Evolutionary conservation across 768 basidiomycete genomes (phyloP).

Genomic region (Dendrothele bispora): DNA sequence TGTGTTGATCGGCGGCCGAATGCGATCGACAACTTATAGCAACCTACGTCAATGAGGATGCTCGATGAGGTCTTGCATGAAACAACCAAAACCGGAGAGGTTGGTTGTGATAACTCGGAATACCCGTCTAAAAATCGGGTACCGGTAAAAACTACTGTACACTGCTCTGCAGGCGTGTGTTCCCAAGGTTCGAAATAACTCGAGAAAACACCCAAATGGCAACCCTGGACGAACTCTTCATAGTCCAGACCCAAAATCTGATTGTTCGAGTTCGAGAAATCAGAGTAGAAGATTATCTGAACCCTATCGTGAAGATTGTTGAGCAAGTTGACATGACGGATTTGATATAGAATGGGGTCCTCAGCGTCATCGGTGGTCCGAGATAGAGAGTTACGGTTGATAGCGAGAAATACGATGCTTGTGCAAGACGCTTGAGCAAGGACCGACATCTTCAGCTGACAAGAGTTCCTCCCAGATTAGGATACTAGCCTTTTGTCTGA

Average conservation of each 20-base stretch:
- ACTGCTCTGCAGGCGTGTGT: slow-evolving; percentile 96
- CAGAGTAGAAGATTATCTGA: slow-evolving; percentile 97
- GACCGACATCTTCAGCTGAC: slow-evolving; percentile 91
- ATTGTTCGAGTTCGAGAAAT: slow-evolving; percentile 97
- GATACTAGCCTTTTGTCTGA: slow-evolving; percentile 71
- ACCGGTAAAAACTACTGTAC: slow-evolving; percentile 86
- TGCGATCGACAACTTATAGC: slow-evolving; percentile 95
- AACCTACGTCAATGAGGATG: slow-evolving; percentile 91
- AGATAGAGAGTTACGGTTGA: slow-evolving; percentile 92
- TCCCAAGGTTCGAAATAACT: slow-evolving; percentile 98
- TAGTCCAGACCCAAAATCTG: slow-evolving; percentile 97
- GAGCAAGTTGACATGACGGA: slow-evolving; percentile 92
- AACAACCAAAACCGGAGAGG: slow-evolving; percentile 95
- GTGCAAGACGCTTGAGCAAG: slow-evolving; percentile 82
- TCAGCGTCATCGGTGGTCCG: slow-evolving; percentile 90
- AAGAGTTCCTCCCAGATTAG: slow-evolving; percentile 76
- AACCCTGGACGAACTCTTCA: slow-evolving; percentile 98
- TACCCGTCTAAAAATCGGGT: slow-evolving; percentile 86
- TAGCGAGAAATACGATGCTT: slow-evolving; percentile 96
- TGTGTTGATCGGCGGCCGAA: slow-evolving; percentile 81
- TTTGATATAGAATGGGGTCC: slow-evolving; percentile 94
- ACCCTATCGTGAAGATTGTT: slow-evolving; percentile 87
- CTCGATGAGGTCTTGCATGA: slow-evolving; percentile 98
- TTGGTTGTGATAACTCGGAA: slow-evolving; percentile 97
- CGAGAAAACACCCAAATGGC: slow-evolving; percentile 98